Base-by-base conservation (phyloP, 1,284 basidiomycete genomes). In the Acaromyces ingoldii region DNA sequence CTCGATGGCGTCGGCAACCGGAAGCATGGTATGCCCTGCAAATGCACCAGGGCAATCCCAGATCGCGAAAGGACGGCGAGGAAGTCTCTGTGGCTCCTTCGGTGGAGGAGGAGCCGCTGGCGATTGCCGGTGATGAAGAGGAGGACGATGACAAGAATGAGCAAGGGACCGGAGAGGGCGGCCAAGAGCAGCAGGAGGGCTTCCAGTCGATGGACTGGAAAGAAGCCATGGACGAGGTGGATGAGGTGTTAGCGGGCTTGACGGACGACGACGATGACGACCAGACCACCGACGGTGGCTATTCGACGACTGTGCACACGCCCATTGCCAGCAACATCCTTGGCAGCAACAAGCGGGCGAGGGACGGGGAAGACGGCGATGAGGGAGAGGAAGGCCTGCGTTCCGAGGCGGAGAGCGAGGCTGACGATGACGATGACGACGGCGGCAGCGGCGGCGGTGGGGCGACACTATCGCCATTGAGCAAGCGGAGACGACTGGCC, bases 171-270 rank as follows among this genome's bases (percentile, higher is more conserved):
- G 1, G 41, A 36, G 38, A 50, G 37, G 30, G 31, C 19, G 42
- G 15, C 15, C 19, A 37, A 17, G 19, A 25, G n/a, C 33, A 31
- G 21, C 19, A 28, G 17, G 38, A 45, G 30, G 67, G 59, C 31
- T 46, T 71, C 4, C 59, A 57, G 24, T 58, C 60, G 10, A 67
- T 74, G 62, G 67, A 73, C 44, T 90, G 88, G 88, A 82, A 83
- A 53, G 84, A 85, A 60, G 84, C 88, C 55, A 86, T 88, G 61
- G 82, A 87, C 58, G 89, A 91, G 74, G 85, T 91, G n/a, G 87
- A 91, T 53, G 88, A 85, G 34, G 86, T 86, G 31, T 57, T 74
- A 11, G 40, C 51, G 29, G 55, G 49, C 2, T 85, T 83, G 60
- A 85, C 86, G 43, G 72, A 75, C 58, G 86, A 86, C 39, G 69